Percentiles rank a stretch among this genome's conserved stretches.
These are phyloP conservation scores for Candida buenavistaensis DNA, from an alignment of 1,139 yeast species.

Conservation along the genomic window DNA sequence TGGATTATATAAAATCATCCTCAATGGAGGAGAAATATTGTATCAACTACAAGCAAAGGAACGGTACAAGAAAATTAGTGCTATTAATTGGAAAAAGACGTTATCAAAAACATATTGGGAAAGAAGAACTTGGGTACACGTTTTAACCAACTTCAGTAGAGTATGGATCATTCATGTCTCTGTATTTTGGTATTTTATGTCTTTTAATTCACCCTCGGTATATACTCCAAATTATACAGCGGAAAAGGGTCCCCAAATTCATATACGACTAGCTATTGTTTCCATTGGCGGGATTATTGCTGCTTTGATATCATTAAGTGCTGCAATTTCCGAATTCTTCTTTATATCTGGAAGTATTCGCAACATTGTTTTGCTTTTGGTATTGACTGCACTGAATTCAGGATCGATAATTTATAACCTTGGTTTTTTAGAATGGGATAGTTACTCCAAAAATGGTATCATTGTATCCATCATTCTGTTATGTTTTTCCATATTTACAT, in stretches of 20 bases:
- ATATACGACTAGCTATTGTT: slow-evolving; percentile 22
- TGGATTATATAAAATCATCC: slow-evolving; percentile 52
- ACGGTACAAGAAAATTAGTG: slow-evolving; percentile 48
- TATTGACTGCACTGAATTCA: slow-evolving; percentile 48
- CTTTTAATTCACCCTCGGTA: slow-evolving; percentile 73
- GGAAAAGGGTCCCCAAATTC: slow-evolving; percentile 13
- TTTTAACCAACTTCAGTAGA: slow-evolving; percentile 73
- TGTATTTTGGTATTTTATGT: slow-evolving; percentile 79
- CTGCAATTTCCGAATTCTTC: slow-evolving; percentile 59
- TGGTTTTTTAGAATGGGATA: slow-evolving; percentile 51
- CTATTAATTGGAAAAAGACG: slow-evolving; percentile 60
- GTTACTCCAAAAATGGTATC: slow-evolving; percentile 49
- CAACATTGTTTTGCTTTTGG: slow-evolving; percentile 49
- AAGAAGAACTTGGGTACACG: slow-evolving; percentile 75
- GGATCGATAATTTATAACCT: slow-evolving; percentile 67
- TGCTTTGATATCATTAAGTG: slow-evolving; percentile 61
- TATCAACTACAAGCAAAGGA: slow-evolving; percentile 43
- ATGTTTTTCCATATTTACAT: slow-evolving; percentile 57
- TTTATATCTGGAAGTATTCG: slow-evolving; percentile 75
- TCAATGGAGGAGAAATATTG: slow-evolving; percentile 43
- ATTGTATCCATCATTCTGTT: slow-evolving; percentile 60
- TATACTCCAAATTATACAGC: slow-evolving; percentile 63
- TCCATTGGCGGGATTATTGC: slow-evolving; percentile 75
- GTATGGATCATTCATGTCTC: slow-evolving; percentile 82
- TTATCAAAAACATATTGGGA: slow-evolving; percentile 76